A percentile compares a stretch with the other conserved stretches of the same genome.
These are phyloP conservation scores for Alternaria alternata DNA, from an alignment of 2,329 filamentous ascomycete genomes.

Conservation along the genomic window DNA sequence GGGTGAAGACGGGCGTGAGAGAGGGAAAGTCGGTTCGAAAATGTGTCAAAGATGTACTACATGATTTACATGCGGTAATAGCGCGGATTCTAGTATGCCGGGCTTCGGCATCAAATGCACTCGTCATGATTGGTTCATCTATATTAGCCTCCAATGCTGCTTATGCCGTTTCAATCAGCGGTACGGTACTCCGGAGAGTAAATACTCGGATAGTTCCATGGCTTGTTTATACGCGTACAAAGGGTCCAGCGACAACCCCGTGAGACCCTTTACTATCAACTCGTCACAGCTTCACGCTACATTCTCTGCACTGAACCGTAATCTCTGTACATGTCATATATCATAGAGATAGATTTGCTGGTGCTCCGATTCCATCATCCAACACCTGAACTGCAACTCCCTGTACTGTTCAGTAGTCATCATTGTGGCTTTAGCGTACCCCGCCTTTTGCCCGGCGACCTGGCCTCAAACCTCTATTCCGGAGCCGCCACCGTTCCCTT, in stretches of 20 bases:
- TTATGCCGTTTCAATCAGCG: conserved; percentile 26
- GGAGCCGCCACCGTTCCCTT: conserved; percentile 4
- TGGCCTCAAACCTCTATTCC: neutral
- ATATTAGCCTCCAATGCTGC: conserved; percentile 12
- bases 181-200: conserved; percentile 13
- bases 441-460: conserved; percentile 6
- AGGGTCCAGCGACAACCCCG: conserved; percentile 12
- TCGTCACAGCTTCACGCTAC: neutral
- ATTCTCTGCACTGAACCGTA: neutral
- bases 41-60: conserved; percentile 21
- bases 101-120: conserved; percentile 36
- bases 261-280: neutral
- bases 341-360: neutral
- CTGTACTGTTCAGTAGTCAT: neutral
- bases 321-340: neutral
- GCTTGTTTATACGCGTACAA: conserved; percentile 14
- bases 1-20: conserved; percentile 3
- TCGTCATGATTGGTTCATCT: conserved; percentile 34
- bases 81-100: conserved; percentile 33
- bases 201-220: conserved; percentile 24
- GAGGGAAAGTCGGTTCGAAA: conserved; percentile 12
- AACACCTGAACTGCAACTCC: neutral
- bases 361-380: neutral
- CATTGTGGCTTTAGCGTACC: conserved; percentile 3
- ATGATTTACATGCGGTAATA: conserved; percentile 18